Conservation (phyloP, 1,284 basidiomycete species). For the Leccinum pachyderme region DNA sequence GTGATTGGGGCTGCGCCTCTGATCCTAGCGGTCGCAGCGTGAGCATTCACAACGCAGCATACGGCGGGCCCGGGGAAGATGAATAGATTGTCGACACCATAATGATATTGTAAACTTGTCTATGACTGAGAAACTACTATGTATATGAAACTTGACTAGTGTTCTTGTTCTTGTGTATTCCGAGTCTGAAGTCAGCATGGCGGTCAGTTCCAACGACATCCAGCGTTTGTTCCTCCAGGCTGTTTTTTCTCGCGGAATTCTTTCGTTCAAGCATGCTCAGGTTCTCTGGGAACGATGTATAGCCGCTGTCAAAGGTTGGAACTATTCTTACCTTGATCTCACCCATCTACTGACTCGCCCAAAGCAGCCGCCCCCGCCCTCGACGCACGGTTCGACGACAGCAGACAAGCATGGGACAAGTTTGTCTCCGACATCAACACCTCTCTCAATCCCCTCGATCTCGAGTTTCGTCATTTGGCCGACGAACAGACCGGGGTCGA, state of each 20-base stretch:
- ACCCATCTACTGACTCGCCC: constrained; percentile 6
- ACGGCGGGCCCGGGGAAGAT: constrained; percentile 44
- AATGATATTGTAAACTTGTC: neutral
- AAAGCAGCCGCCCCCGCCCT: constrained; percentile 52
- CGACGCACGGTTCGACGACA: constrained; percentile 43
- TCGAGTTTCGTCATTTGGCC: constrained; percentile 61
- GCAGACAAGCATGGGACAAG: constrained; percentile 51
- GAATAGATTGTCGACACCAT: constrained; percentile 10
- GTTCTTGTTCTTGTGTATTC: too few species aligned
- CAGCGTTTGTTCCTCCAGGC: constrained; percentile 76
- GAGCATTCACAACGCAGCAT: constrained; percentile 93
- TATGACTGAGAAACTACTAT: too few species aligned
- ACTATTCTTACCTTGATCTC: neutral
- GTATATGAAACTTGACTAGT: too few species aligned
- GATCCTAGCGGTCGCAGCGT: constrained; percentile 97
- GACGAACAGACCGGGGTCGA: constrained; percentile 66
- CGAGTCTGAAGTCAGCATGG: constrained; percentile 23
- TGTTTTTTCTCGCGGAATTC: constrained; percentile 62
- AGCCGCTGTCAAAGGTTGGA: constrained; percentile 57
- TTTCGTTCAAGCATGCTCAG: constrained; percentile 62
- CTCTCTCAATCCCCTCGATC: constrained; percentile 62
- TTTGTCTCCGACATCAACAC: constrained; percentile 62
- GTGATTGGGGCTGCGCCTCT: constrained; percentile 93
- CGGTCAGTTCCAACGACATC: constrained; percentile 57
- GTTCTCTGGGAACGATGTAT: constrained; percentile 66